phyloP scores from a whole-genome alignment of 345 rosid species.

The Eucalyptus sideroxylon region DNA sequence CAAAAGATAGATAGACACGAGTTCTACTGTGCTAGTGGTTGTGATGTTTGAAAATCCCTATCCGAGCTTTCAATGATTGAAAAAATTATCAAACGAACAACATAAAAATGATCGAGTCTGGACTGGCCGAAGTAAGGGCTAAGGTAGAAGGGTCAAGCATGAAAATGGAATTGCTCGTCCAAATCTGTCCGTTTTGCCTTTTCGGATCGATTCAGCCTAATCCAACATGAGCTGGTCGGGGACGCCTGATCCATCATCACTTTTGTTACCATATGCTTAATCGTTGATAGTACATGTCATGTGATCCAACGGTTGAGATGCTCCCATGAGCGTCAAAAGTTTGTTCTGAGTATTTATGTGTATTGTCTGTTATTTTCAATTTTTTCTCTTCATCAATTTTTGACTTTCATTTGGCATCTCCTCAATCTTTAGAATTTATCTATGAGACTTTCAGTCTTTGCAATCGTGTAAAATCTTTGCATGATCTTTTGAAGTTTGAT shows the following conservation, averaged over 20 bases:
- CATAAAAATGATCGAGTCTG: neutral
- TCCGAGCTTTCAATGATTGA: no score
- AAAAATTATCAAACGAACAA: rapidly evolving
- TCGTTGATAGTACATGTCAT: neutral
- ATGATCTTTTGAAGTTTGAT: neutral
- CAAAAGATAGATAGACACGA: neutral
- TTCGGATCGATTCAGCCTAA: neutral
- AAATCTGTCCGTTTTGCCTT: neutral
- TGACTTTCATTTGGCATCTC: neutral
- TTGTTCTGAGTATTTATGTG: neutral
- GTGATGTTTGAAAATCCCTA: neutral
- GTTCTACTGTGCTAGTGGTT: neutral
- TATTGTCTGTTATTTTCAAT: neutral
- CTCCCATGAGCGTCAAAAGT: neutral
- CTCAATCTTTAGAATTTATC: neutral
- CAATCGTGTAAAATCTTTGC: neutral
- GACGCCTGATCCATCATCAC: neutral
- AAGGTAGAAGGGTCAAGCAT: neutral
- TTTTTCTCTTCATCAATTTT: neutral
- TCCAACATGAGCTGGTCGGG: neutral
- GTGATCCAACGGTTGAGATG: neutral
- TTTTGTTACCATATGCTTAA: neutral
- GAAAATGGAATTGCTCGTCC: neutral
- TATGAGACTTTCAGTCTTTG: neutral
- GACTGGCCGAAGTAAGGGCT: neutral